phyloP scores from a whole-genome alignment of 257 asterid species.

The Mitragyna speciosa region DNA sequence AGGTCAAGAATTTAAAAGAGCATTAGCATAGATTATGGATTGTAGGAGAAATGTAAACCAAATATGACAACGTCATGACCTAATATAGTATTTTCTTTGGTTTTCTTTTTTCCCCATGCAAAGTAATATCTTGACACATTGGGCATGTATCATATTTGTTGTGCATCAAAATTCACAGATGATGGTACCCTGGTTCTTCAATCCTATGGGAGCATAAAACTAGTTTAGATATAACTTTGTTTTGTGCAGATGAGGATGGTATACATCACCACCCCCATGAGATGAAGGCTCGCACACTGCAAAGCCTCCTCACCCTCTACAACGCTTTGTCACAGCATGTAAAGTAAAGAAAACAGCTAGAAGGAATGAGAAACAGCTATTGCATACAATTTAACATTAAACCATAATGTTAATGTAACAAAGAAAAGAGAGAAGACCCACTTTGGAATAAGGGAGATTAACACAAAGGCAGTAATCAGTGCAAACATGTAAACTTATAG shows the following conservation, averaged over 20 bases:
- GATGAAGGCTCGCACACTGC: background rate
- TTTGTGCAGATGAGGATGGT: background rate
- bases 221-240: background rate
- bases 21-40: background rate
- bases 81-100: background rate
- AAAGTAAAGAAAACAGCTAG: background rate
- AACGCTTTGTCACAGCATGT: background rate
- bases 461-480: background rate
- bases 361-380: background rate
- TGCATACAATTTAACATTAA: background rate
- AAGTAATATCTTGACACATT: background rate
- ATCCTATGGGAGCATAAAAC: background rate
- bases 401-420: background rate
- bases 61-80: background rate
- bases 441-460: background rate
- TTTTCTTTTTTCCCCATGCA: background rate
- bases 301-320: background rate
- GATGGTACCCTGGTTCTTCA: background rate
- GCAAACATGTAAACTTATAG: background rate
- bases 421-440: background rate
- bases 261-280: background rate
- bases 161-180: background rate
- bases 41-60: background rate
- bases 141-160: background rate
- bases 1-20: background rate